These are phyloP conservation scores for Infundibulicybe gibba DNA, from an alignment of 768 basidiomycete species.

Conservation along the genomic window DNA sequence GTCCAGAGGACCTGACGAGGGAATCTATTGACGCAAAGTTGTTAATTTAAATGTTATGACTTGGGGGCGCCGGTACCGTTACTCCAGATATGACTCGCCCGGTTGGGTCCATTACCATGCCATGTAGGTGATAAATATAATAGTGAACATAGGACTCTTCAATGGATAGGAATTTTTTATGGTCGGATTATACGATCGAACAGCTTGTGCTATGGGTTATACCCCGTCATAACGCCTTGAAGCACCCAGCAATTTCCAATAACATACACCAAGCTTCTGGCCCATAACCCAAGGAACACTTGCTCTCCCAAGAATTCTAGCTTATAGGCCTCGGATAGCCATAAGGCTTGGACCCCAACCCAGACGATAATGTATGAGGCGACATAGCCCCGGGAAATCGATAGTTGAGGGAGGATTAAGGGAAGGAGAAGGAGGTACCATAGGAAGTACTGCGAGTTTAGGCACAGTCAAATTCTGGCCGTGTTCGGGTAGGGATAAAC, in stretches of 20 bases:
- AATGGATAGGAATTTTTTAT: no score
- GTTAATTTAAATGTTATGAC: neutral
- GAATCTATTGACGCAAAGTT: constrained; percentile 65
- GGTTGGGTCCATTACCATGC: no score
- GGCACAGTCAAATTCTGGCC: neutral
- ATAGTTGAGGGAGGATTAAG: constrained; percentile 66
- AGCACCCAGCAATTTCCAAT: constrained; percentile 80
- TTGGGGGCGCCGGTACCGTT: no score
- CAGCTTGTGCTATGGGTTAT: constrained; percentile 13
- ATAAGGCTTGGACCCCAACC: constrained; percentile 78
- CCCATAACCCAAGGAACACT: constrained; percentile 78
- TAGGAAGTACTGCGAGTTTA: constrained; percentile 75
- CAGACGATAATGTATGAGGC: constrained; percentile 52
- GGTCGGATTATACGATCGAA: no score
- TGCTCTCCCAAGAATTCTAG: constrained; percentile 83
- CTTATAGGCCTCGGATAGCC: constrained; percentile 88
- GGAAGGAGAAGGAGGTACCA: constrained; percentile 95
- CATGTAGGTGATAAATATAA: no score
- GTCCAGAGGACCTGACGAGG: constrained; percentile 76
- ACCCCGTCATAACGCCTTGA: constrained; percentile 53
- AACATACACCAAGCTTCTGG: constrained; percentile 71
- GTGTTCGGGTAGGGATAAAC: constrained; percentile 6
- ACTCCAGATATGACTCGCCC: no score
- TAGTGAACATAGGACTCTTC: no score
- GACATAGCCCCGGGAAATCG: constrained; percentile 41